Conservation (phyloP, 2,329 filamentous ascomycete genomes). For the Ceratocystis cubensis region DNA sequence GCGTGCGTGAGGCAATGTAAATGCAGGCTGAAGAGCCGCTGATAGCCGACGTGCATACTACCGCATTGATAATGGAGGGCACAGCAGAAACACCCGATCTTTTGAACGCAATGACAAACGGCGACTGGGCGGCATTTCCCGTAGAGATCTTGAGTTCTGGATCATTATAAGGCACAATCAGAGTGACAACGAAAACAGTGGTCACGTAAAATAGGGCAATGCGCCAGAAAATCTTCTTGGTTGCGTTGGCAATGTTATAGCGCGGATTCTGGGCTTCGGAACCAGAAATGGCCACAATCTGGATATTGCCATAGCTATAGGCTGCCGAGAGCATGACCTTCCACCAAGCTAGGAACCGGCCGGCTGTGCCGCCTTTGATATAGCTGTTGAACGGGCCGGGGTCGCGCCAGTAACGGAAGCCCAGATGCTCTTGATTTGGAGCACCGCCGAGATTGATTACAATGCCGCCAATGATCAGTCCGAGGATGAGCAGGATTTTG, state of each 20-base stretch:
- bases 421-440: conserved; percentile 29
- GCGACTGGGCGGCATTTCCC: conserved; percentile 22
- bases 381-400: conserved; percentile 34
- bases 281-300: conserved; percentile 23
- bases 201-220: conserved; percentile 25
- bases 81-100: conserved; percentile 23
- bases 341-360: conserved; percentile 33
- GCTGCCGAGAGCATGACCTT: conserved; percentile 30
- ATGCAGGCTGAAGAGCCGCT: conserved; percentile 17
- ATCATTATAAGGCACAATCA: conserved; percentile 25
- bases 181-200: conserved; percentile 24
- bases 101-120: conserved; percentile 24
- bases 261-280: conserved; percentile 25
- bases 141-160: conserved; percentile 18
- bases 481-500: conserved; percentile 35
- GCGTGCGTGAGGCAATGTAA: conserved; percentile 32
- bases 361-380: conserved; percentile 27
- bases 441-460: conserved; percentile 32
- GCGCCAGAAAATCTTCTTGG: conserved; percentile 25
- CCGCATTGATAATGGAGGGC: conserved; percentile 24
- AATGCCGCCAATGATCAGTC: conserved; percentile 31
- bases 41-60: conserved; percentile 24
- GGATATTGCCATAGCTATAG: conserved; percentile 29
- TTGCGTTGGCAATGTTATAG: conserved; percentile 24
- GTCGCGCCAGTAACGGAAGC: conserved; percentile 35